Conservation (phyloP, 208 protist species). For the Leishmania martiniquensis region DNA sequence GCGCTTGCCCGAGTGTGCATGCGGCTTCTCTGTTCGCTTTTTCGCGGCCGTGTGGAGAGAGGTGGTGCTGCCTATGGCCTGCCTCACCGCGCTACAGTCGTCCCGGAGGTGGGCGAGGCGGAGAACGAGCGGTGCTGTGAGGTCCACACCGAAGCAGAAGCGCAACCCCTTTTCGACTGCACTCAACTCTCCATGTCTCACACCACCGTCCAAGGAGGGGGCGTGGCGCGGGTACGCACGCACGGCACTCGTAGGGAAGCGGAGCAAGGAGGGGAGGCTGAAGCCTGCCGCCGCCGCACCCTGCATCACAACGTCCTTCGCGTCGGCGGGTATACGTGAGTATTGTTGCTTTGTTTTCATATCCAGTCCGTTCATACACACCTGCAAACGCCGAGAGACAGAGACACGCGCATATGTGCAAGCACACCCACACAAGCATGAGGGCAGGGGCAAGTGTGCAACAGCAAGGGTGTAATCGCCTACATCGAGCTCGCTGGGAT, state of each 20-base stretch:
- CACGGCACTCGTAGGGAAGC: not conserved
- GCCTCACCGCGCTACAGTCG: not conserved
- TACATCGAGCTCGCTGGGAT: not conserved
- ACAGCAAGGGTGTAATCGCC: not conserved
- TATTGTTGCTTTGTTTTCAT: slow-evolving; percentile 9
- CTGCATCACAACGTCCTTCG: not conserved
- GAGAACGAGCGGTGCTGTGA: not conserved
- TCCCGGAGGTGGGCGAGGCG: not conserved
- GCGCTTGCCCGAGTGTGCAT: not conserved
- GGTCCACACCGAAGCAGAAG: not conserved
- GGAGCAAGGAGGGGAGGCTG: not conserved
- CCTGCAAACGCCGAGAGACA: slow-evolving; percentile 8
- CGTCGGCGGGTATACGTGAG: not conserved
- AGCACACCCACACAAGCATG: not conserved
- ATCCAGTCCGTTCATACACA: not conserved
- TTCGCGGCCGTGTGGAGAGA: not conserved
- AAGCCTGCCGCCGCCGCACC: not conserved
- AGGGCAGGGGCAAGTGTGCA: not conserved
- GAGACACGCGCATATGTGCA: not conserved
- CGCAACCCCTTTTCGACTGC: not conserved
- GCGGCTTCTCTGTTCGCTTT: not conserved
- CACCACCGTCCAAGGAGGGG: not conserved
- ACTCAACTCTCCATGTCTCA: not conserved
- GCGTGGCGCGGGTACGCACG: not conserved
- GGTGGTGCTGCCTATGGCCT: too few relatives aligned